Evolutionary conservation across 805 yeast species (phyloP).

Genomic region (Schwanniomyces yamadae): DNA sequence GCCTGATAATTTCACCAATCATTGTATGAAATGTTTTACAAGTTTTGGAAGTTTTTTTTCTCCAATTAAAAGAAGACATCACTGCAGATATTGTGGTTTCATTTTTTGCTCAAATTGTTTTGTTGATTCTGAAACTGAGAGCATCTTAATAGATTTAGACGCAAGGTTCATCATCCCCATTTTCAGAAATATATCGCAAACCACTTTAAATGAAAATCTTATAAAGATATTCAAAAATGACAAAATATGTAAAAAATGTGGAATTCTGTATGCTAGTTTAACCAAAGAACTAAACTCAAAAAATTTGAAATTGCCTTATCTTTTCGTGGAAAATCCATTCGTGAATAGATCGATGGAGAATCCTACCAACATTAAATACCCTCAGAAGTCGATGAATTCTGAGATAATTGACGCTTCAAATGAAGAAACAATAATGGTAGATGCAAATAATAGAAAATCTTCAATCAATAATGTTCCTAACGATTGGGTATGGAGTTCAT

Average conservation of each 20-base stretch:
- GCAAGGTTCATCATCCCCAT: slow-evolving; percentile 41
- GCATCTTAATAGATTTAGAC: slow-evolving; percentile 20
- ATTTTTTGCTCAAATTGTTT: slow-evolving; percentile 41
- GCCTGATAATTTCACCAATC: slow-evolving; percentile 38
- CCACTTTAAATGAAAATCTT: slow-evolving; percentile 3
- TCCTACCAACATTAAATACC: neutral
- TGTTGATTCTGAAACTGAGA: slow-evolving; percentile 4
- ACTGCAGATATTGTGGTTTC: slow-evolving; percentile 52
- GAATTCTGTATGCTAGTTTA: slow-evolving; percentile 20
- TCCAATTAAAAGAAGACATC: slow-evolving; percentile 41
- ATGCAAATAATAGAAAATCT: slow-evolving; percentile 6
- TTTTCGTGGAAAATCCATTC: slow-evolving; percentile 37
- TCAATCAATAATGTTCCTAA: slow-evolving; percentile 24
- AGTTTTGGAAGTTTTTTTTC: slow-evolving; percentile 29
- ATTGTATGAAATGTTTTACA: slow-evolving; percentile 44
- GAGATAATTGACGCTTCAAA: neutral
- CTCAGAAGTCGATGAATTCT: neutral
- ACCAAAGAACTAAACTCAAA: slow-evolving; percentile 7
- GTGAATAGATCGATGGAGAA: slow-evolving; percentile 5
- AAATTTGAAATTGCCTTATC: slow-evolving; percentile 13
- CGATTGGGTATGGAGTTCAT: slow-evolving; percentile 58
- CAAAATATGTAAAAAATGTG: slow-evolving; percentile 36
- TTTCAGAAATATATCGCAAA: slow-evolving; percentile 18
- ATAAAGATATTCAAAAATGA: slow-evolving; percentile 19
- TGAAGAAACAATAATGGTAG: slow-evolving; percentile 4